Evolutionary conservation across 176 grass and related monocot species (phyloP).

Genomic region (Bonia amplexicaulis): DNA sequence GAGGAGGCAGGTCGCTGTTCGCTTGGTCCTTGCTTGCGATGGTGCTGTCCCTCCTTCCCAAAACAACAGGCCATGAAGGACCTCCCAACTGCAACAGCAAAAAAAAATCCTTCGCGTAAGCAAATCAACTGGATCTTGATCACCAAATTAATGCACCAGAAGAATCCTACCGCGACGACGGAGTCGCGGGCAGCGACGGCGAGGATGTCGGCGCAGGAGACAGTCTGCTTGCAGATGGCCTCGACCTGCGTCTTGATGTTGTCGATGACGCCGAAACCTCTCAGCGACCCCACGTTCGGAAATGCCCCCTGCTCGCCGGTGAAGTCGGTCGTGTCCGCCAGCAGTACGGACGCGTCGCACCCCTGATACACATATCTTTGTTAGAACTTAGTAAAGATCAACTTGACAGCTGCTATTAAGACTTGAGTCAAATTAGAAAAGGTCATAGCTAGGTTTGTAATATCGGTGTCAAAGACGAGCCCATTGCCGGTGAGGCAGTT

Average conservation of each 20-base stretch:
- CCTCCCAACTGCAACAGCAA: conserved; percentile 36
- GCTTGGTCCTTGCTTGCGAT: conserved; percentile 22
- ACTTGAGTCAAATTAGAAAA: too few relatives aligned
- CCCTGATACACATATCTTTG: conserved; percentile 22
- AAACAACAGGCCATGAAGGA: conserved; percentile 35
- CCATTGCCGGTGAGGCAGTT: too few relatives aligned
- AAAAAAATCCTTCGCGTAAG: background rate
- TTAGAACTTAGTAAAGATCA: too few relatives aligned
- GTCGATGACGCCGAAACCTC: conserved; percentile 55
- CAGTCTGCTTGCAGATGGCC: conserved; percentile 49
- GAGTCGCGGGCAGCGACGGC: conserved; percentile 75
- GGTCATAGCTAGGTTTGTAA: too few relatives aligned
- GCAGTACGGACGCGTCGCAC: conserved; percentile 63
- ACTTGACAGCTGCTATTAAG: too few relatives aligned
- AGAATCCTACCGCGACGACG: conserved; percentile 50
- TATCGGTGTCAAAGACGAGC: too few relatives aligned
- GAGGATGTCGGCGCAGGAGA: conserved; percentile 79
- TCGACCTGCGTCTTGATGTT: conserved; percentile 65
- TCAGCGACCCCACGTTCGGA: conserved; percentile 38
- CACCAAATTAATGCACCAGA: too few relatives aligned
- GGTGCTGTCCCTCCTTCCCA: conserved; percentile 45
- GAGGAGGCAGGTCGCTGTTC: conserved; percentile 41
- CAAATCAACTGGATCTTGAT: background rate
- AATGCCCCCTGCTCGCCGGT: conserved; percentile 45
- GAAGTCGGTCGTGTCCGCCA: conserved; percentile 51